Evolutionary conservation across 1,284 basidiomycete genomes (phyloP), one percentile per base, ranked within the genome.

Genomic region (Sphaerobolus stellatus): DNA sequence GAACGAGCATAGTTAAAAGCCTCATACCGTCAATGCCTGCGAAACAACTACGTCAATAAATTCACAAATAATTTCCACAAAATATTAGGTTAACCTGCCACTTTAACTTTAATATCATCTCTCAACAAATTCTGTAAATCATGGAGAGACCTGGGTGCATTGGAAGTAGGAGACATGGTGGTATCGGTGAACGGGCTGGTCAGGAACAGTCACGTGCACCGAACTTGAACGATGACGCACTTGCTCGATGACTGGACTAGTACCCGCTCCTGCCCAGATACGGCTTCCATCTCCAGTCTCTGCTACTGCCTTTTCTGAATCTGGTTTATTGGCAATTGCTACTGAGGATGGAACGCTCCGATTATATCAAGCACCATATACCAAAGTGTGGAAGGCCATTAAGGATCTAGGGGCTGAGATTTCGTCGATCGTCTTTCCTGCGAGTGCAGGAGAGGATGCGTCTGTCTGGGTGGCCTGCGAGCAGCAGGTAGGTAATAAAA

Each of bases 21-120:
- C 4, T 24, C 57, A 47, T 56, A 68, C 65, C 64, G 56, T 73
- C 72, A 47, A 73, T 62, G 24, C 69, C 70, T 66, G 59, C 27
- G 18, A 40, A 28, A 48, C 8, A 41, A 9, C 5, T 25, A 31
- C 14, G 22, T 16, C 5, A 27, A 5, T 44, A 40, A 31, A n/a
- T 33, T 46, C 9, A 22, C 30, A 28, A 14, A 22, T 33, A 24
- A 29, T 33, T n/a, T 36, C 36, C n/a, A 48, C 30, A 49, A 24
- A 25, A 71, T n/a, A n/a, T n/a, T n/a, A n/a, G n/a, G n/a, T 81
- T 54, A 55, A 89, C 94, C 93, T 47, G 92, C 94, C 28, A 98
- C 90, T 73, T 97, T 97, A 66, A 98, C 85, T 71, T 95, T 96
- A 69, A 74, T 83, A 70, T 94, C 91, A 64, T 81, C 22, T 51